Evolutionary conservation across 192 early-diverging fungal genomes (phyloP).

Genomic region (Diversispora epigaea): DNA sequence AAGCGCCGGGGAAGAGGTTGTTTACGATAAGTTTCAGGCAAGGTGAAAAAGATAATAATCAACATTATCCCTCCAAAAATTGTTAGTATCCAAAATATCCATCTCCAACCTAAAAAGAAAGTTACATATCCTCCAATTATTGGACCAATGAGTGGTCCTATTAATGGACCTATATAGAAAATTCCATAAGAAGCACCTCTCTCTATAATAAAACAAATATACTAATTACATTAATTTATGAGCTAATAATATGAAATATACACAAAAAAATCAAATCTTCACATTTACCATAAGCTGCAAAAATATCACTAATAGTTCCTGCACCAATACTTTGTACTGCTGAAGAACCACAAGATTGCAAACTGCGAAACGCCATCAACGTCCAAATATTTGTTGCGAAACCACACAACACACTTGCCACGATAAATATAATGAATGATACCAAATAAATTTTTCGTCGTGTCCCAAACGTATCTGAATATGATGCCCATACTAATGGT

Average conservation of each 20-base stretch:
- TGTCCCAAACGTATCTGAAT: constrained; percentile 38
- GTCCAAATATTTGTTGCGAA: constrained; percentile 39
- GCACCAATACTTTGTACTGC: constrained; percentile 41
- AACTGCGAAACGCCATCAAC: constrained; percentile 39
- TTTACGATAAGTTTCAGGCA: constrained; percentile 22
- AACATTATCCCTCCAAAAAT: constrained; percentile 29
- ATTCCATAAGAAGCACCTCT: constrained; percentile 46
- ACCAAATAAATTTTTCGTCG: constrained; percentile 43
- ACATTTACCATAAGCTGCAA: not conserved
- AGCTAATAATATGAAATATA: not conserved
- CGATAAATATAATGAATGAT: constrained; percentile 42
- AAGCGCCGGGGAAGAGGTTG: not conserved
- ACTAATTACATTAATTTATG: not conserved
- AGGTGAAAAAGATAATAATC: constrained; percentile 12
- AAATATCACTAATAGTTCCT: constrained; percentile 42
- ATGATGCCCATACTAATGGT: constrained; percentile 47
- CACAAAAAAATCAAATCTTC: not conserved
- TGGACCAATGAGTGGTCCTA: constrained; percentile 43
- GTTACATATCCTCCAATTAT: constrained; percentile 36
- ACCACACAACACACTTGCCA: constrained; percentile 39
- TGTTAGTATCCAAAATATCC: constrained; percentile 44
- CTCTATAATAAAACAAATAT: constrained; percentile 19
- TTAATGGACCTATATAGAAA: constrained; percentile 37
- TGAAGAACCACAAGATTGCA: constrained; percentile 42
- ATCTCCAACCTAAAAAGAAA: constrained; percentile 24